A percentile compares a stretch with the other conserved stretches of the same genome.
These are phyloP conservation scores for Ceratocystis huliohia DNA, from an alignment of 2,329 filamentous ascomycete genomes.

Conservation along the genomic window DNA sequence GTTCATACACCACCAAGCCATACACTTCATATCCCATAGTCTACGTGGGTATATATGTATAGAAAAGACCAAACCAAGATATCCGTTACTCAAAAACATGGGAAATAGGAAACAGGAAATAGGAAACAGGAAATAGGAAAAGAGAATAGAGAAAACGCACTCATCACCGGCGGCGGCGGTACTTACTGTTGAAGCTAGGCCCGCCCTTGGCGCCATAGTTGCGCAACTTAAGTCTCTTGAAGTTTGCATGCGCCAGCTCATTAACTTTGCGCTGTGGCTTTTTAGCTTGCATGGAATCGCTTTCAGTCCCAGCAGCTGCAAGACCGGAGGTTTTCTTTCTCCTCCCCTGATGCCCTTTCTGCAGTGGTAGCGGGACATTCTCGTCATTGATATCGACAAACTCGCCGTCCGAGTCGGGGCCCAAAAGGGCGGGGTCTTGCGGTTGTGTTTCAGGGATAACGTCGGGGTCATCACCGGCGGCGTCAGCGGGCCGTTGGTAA, in stretches of 20 bases:
- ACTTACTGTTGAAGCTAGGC: slow-evolving; percentile 43
- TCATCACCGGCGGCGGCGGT: slow-evolving; percentile 37
- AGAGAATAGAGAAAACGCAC: not conserved
- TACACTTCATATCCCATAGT: not conserved
- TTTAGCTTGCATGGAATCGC: slow-evolving; percentile 27
- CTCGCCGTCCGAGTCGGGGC: slow-evolving; percentile 25
- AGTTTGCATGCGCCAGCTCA: slow-evolving; percentile 52
- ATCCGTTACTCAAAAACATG: not conserved
- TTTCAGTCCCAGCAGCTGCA: slow-evolving; percentile 22
- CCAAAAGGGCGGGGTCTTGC: not conserved
- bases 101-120: not conserved
- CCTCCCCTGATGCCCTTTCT: slow-evolving; percentile 7
- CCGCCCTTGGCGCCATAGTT: slow-evolving; percentile 52
- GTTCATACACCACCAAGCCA: not conserved
- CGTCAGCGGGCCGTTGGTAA: slow-evolving; percentile 35
- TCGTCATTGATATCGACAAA: slow-evolving; percentile 25
- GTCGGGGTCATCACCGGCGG: slow-evolving; percentile 30
- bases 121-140: too few species aligned
- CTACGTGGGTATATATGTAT: not conserved
- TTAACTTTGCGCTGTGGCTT: slow-evolving; percentile 48
- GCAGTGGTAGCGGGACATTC: slow-evolving; percentile 1
- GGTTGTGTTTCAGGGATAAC: slow-evolving; percentile 32
- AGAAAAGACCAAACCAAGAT: not conserved
- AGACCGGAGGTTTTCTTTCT: slow-evolving; percentile 17
- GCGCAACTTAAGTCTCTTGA: slow-evolving; percentile 50